Evolutionary conservation across 108 stramenopile species (phyloP).

Genomic region (Ochromonas danica): DNA sequence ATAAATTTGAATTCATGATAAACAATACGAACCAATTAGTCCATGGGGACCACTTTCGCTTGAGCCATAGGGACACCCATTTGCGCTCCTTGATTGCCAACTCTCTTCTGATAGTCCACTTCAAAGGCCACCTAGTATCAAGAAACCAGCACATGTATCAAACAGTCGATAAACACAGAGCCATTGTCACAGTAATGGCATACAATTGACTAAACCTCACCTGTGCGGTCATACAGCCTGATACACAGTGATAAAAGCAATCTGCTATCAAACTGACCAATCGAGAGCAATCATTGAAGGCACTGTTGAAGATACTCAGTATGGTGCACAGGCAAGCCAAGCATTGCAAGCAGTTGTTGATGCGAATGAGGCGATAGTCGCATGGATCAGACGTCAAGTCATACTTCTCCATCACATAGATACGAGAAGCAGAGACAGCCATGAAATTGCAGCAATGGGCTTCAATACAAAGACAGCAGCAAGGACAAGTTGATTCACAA

Average conservation of each 20-base stretch:
- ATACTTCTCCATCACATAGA: conserved; percentile 40
- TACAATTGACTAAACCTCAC: too few species aligned
- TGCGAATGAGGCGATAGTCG: conserved; percentile 50
- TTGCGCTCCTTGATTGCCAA: too few species aligned
- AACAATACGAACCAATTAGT: too few species aligned
- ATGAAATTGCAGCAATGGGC: conserved; percentile 35
- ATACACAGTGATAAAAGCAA: conserved; percentile 22
- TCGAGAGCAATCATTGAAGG: conserved; percentile 26
- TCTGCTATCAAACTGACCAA: conserved; percentile 41
- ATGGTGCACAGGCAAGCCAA: conserved; percentile 41
- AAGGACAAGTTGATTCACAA: conserved; percentile 17
- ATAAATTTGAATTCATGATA: too few species aligned
- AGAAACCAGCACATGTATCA: too few species aligned
- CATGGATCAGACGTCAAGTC: conserved; percentile 37
- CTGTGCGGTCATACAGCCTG: conserved; percentile 47
- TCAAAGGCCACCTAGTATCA: not conserved
- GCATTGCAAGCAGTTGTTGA: conserved; percentile 46
- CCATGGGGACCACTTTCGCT: too few species aligned
- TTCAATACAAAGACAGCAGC: conserved; percentile 37
- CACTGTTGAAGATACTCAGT: conserved; percentile 35
- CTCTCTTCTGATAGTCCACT: not conserved
- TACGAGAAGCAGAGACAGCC: conserved; percentile 36
- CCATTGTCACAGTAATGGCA: too few species aligned
- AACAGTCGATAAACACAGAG: too few species aligned
- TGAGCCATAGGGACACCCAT: too few species aligned